Base-by-base conservation (phyloP, 305 asterid species). In the Solanum hybrid region DNA sequence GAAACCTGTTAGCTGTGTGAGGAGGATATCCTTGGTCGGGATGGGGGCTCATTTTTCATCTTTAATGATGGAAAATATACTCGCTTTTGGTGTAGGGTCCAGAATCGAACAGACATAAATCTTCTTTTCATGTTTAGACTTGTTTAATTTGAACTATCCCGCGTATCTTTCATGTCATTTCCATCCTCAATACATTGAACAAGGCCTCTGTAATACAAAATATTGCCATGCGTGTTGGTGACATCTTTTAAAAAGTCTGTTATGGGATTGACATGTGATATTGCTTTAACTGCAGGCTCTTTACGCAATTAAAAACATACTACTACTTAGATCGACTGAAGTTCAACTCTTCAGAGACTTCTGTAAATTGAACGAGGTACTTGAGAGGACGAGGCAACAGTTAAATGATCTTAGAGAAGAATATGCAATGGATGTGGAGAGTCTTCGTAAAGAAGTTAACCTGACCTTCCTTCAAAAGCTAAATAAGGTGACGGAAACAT, bases 391-490 rank as follows among this genome's bases (percentile, higher is more conserved):
- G 93, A 91, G 91, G 87, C 91, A 92, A 89, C 94, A 92, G 88
- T 40, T 95, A 89, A 95, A 92, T 79, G 71, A 92, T 35, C 81
- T 79, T 32, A 91, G 91, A 56, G 98, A 95, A 56, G 98, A 96
- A 91, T 94, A 93, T 16, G 97, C 96, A 24, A 34, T 37, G 42
- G 99, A 95, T 81, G 46, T 95, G 51, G 96, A 96, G 92, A 92
- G 88, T 88, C 95, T 95, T 31, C 94, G 98, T 1, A 69, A 87
- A 84, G 96, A 96, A 92, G 99, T 96, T 22, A 93, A 94, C 91
- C 91, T 89, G 88, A 85, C 91, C 91, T 94, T 93, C 92, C 86
- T 81, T 71, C 91, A 87, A 90, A 94, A 94, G 93, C 93, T 95
- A 11, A 92, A 93, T 77, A 90, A 92, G 94, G 93, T 92, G 88